These are phyloP conservation scores for Helminthosporium solani DNA, from an alignment of 2,329 filamentous ascomycete species.

Conservation along the genomic window DNA sequence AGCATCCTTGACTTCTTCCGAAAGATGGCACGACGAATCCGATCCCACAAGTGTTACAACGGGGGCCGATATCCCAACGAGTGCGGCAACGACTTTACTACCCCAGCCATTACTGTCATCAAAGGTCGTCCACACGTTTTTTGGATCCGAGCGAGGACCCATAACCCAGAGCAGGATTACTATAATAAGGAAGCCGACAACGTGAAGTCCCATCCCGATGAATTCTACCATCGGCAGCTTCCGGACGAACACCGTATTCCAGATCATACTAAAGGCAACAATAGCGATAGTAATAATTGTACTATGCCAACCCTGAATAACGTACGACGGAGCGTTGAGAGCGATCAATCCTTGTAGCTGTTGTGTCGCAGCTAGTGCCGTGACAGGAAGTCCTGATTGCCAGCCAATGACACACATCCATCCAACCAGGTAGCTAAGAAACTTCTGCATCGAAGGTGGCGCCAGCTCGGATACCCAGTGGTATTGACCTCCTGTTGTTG, in stretches of 20 bases:
- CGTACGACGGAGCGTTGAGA: conserved; percentile 42
- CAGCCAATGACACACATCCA: conserved; percentile 45
- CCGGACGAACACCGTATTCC: conserved; percentile 46
- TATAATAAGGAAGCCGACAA: conserved; percentile 52
- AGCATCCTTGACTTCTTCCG: conserved; percentile 39
- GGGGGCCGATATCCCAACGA: conserved; percentile 40
- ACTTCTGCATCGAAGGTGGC: conserved; percentile 38
- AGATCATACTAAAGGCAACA: conserved; percentile 32
- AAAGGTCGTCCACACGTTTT: conserved; percentile 49
- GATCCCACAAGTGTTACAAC: conserved; percentile 33
- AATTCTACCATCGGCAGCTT: conserved; percentile 49
- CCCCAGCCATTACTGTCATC: conserved; percentile 46
- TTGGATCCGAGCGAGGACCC: conserved; percentile 34
- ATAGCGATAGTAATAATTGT: conserved; percentile 50
- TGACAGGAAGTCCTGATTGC: conserved; percentile 34
- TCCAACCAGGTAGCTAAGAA: conserved; percentile 40
- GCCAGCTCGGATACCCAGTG: conserved; percentile 38
- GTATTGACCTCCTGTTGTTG: conserved; percentile 30
- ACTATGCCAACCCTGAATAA: conserved; percentile 47
- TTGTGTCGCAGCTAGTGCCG: conserved; percentile 19
- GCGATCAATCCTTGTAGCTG: conserved; percentile 26
- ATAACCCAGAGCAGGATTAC: conserved; percentile 38
- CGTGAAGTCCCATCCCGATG: conserved; percentile 48
- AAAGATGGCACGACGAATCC: conserved; percentile 31
- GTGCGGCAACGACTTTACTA: conserved; percentile 42